Percentiles rank a stretch among this genome's conserved stretches.
phyloP scores from a whole-genome alignment of 2,329 filamentous ascomycete genomes.

The Colletotrichum spaethianum region DNA sequence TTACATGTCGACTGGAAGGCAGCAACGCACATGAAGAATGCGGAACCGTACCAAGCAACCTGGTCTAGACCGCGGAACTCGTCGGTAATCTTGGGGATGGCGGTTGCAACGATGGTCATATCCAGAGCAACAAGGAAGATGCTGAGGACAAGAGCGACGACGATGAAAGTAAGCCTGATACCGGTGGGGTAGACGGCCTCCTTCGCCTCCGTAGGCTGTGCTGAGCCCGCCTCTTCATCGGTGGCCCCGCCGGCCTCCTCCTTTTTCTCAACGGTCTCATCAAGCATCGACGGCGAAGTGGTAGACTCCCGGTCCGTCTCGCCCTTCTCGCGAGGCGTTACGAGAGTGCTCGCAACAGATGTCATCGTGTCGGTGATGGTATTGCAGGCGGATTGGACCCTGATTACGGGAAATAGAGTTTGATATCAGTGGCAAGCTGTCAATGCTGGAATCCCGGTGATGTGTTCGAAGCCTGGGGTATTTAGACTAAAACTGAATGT shows the following conservation, averaged over 20 bases:
- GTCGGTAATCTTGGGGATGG: conserved; percentile 69
- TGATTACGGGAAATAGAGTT: background rate
- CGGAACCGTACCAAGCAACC: conserved; percentile 72
- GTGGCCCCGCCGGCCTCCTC: conserved; percentile 26
- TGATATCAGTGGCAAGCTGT: background rate
- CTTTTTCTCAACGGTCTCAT: conserved; percentile 27
- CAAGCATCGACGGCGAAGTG: conserved; percentile 37
- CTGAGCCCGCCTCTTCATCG: conserved; percentile 36
- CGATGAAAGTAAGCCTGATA: conserved; percentile 57
- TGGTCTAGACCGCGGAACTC: conserved; percentile 66
- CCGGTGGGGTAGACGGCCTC: conserved; percentile 57
- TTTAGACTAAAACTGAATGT: conserved; percentile 16
- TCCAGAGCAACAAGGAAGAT: conserved; percentile 67
- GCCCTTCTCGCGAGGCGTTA: conserved; percentile 20
- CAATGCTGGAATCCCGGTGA: background rate
- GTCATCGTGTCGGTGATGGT: conserved; percentile 17
- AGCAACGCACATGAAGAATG: conserved; percentile 65
- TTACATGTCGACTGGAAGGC: conserved; percentile 58
- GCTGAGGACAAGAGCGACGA: conserved; percentile 61
- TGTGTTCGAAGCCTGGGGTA: background rate
- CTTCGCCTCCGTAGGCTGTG: conserved; percentile 32
- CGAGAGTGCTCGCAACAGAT: conserved; percentile 35
- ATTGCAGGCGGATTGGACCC: background rate
- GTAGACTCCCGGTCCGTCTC: conserved; percentile 34
- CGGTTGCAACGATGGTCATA: conserved; percentile 70